Conservation (phyloP, 2,329 filamentous ascomycete genomes). For the Aspergillus sp. region DNA sequence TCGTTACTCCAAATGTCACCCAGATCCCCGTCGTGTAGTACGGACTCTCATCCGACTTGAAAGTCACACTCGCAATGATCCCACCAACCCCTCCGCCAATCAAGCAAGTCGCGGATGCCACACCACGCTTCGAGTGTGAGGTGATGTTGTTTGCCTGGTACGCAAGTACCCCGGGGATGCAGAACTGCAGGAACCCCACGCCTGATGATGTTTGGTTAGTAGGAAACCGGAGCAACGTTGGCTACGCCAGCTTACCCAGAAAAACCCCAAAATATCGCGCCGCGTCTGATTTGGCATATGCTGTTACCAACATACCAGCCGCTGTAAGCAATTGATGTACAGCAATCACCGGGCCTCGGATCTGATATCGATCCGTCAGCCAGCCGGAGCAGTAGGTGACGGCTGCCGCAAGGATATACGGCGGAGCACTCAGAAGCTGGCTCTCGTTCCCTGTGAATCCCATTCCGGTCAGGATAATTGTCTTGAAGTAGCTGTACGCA, state of each 20-base stretch:
- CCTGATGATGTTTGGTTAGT: slow-evolving; percentile 9
- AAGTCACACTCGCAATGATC: slow-evolving; percentile 14
- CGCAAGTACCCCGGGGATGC: slow-evolving; percentile 28
- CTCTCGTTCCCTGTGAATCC: slow-evolving; percentile 33
- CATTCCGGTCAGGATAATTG: slow-evolving; percentile 40
- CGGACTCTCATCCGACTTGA: slow-evolving; percentile 14
- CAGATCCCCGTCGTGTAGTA: slow-evolving; percentile 15
- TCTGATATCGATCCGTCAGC: slow-evolving; percentile 14
- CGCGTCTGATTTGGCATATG: slow-evolving; percentile 8
- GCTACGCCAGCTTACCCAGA: slow-evolving; percentile 3
- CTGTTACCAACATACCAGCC: slow-evolving; percentile 14
- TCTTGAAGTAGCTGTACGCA: slow-evolving; percentile 39
- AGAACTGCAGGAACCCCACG: slow-evolving; percentile 29
- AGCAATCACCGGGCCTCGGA: slow-evolving; percentile 14
- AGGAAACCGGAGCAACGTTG: too few relatives aligned
- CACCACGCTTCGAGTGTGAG: slow-evolving; percentile 28
- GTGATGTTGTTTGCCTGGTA: slow-evolving; percentile 36
- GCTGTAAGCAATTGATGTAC: slow-evolving; percentile 15
- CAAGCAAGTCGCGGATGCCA: slow-evolving; percentile 29
- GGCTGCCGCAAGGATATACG: slow-evolving; percentile 37
- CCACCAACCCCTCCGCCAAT: slow-evolving; percentile 29
- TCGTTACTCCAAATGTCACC: slow-evolving; percentile 14
- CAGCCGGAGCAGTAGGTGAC: slow-evolving; percentile 29
- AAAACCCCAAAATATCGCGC: slow-evolving; percentile 13
- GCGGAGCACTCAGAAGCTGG: slow-evolving; percentile 35